Conservation (phyloP, 2,329 filamentous ascomycete genomes). For the Alternaria gansuensis region DNA sequence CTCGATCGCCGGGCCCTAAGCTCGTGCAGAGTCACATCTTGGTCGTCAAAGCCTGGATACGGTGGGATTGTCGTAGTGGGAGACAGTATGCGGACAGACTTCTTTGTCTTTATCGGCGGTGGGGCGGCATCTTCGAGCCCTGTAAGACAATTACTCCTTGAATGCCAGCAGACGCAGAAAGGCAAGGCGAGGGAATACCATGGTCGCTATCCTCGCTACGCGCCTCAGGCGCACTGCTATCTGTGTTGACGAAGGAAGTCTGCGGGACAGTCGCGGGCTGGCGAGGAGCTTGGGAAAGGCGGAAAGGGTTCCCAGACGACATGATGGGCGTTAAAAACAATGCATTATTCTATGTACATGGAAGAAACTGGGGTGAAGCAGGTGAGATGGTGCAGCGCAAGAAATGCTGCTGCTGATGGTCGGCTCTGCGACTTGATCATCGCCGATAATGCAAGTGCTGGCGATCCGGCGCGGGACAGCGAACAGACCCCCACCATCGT, state of each 20-base stretch:
- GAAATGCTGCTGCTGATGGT: slow-evolving; percentile 37
- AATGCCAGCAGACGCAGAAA: slow-evolving; percentile 33
- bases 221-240: slow-evolving; percentile 36
- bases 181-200: slow-evolving; percentile 46
- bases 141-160: slow-evolving; percentile 49
- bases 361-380: slow-evolving; percentile 34
- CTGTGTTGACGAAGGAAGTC: slow-evolving; percentile 39
- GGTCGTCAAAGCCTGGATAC: slow-evolving; percentile 39
- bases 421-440: slow-evolving; percentile 24
- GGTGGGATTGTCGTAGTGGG: slow-evolving; percentile 50
- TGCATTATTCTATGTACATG: slow-evolving; percentile 54
- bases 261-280: slow-evolving; percentile 37
- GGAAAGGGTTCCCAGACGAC: slow-evolving; percentile 54
- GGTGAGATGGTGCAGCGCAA: slow-evolving; percentile 29
- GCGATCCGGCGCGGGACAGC: slow-evolving; percentile 36
- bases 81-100: slow-evolving; percentile 64
- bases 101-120: slow-evolving; percentile 61
- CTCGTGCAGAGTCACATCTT: slow-evolving; percentile 30
- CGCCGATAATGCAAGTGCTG: slow-evolving; percentile 32
- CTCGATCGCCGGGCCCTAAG: slow-evolving; percentile 28
- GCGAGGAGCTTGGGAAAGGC: slow-evolving; percentile 44
- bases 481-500: slow-evolving; percentile 33
- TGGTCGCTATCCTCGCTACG: slow-evolving; percentile 35
- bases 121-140: slow-evolving; percentile 38
- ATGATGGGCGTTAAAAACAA: slow-evolving; percentile 50